Percentiles rank a stretch among this genome's conserved stretches.
Conservation (phyloP, 352 stramenopile genomes). For the Labyrinthula sp. region DNA sequence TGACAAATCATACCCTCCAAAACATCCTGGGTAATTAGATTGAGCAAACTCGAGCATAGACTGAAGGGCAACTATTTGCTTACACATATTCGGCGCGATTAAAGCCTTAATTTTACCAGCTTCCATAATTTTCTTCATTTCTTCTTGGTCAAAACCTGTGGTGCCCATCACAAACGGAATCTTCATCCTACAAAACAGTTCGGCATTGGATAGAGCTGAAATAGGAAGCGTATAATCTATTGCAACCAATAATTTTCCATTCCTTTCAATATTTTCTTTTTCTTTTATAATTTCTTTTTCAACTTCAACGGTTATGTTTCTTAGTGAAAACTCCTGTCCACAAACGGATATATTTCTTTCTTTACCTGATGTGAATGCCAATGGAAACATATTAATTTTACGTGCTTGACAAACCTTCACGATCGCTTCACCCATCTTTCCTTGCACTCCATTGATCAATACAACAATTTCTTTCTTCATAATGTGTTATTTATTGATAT, state of each 20-base stretch:
- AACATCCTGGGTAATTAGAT: slow-evolving; percentile 47
- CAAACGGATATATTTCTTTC: too few relatives aligned
- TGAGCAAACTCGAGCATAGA: slow-evolving; percentile 50
- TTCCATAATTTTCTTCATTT: slow-evolving; percentile 40
- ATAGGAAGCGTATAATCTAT: slow-evolving; percentile 27
- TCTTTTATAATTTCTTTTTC: slow-evolving; percentile 11
- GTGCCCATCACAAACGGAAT: slow-evolving; percentile 67
- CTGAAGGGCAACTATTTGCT: slow-evolving; percentile 67
- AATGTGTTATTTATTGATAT: too few relatives aligned
- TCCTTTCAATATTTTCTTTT: slow-evolving; percentile 1
- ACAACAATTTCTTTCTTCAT: too few relatives aligned
- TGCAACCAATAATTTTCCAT: slow-evolving; percentile 23
- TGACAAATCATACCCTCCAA: slow-evolving; percentile 50
- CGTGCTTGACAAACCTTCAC: too few relatives aligned
- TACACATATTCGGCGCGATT: slow-evolving; percentile 67
- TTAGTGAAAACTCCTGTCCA: too few relatives aligned
- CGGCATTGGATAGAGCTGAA: slow-evolving; percentile 38
- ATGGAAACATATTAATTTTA: too few relatives aligned
- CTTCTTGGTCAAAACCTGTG: slow-evolving; percentile 48
- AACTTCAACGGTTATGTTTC: not conserved
- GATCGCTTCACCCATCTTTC: too few relatives aligned
- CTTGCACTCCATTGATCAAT: too few relatives aligned
- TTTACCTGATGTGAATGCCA: too few relatives aligned
- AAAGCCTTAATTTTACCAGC: slow-evolving; percentile 47
- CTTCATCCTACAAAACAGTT: slow-evolving; percentile 50